Evolutionary conservation across 805 yeast genomes (phyloP), one percentile per base, ranked within the genome.

Genomic region (Zygosaccharomyces gambellarensis): DNA sequence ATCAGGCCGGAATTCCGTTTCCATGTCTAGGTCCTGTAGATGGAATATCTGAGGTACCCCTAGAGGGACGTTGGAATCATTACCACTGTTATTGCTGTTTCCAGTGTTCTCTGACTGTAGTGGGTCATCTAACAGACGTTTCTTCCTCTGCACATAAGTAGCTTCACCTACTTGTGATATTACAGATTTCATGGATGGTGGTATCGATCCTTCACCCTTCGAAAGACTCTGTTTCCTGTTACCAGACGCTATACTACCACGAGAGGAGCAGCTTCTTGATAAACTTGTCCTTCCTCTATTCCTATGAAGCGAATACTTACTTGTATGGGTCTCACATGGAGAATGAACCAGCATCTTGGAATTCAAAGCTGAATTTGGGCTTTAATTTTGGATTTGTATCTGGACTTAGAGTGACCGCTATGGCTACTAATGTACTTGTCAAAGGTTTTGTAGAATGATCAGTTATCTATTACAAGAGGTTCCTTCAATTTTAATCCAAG

Each of bases 111-210:
- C 21, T 5, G 38, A 7, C 19, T 49, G 39, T 4, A 27, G 32
- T 17, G 34, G 43, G 40, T 43, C 30, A 38, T 46, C 36, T 22
- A 39, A 30, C 32, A 47, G 45, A 46, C 38, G 36, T 21, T 42
- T 42, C 36, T 42, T 42, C 14, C 36, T 31, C 28, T 42, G 45
- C 6, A 42, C 36, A 12, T 42, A 42, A 2, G 45, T 31, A 14
- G 45, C 36, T 17, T 30, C 36, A 10, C 45, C 45, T 17, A 61
- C 51, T 46, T 61, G 65, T 30, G 62, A 54, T 47, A 58, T 47
- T 27, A 61, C 65, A 31, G 65, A 55, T 43, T 53, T 54, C 61
- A 61, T 52, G 29, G 62, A 58, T 7, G 65, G 62, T 21, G 65
- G 57, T 39, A 61, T 47, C 2, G 53, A 31, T 40, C 39, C 31